Evolutionary conservation across 2,329 filamentous ascomycete species (phyloP).

Genomic region (Balansia obtecta): DNA sequence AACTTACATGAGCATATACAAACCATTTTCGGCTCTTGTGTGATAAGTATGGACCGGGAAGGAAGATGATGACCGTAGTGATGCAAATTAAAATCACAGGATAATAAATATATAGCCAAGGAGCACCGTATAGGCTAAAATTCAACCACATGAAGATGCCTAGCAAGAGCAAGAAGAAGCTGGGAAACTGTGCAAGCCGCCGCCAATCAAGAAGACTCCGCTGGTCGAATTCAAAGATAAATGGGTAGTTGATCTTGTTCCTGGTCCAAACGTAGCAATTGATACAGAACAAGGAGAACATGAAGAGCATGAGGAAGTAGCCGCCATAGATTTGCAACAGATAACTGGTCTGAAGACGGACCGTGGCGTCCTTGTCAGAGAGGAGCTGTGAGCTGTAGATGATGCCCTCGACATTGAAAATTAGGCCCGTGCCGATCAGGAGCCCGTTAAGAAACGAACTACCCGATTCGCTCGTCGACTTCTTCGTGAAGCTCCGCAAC

Average conservation of each 20-base stretch:
- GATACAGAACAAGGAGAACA: slow-evolving; percentile 75
- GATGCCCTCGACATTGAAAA: slow-evolving; percentile 55
- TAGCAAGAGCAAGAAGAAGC: slow-evolving; percentile 66
- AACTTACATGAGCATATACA: slow-evolving; percentile 69
- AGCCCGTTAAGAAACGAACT: slow-evolving; percentile 51
- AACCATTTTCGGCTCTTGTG: slow-evolving; percentile 75
- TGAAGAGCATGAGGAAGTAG: slow-evolving; percentile 71
- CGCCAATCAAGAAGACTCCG: slow-evolving; percentile 82
- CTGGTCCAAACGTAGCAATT: slow-evolving; percentile 73
- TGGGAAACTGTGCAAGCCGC: slow-evolving; percentile 74
- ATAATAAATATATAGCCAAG: slow-evolving; percentile 70
- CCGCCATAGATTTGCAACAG: slow-evolving; percentile 85
- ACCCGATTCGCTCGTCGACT: slow-evolving; percentile 40
- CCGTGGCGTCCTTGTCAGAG: slow-evolving; percentile 30
- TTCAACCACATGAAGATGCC: slow-evolving; percentile 84
- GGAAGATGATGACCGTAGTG: slow-evolving; percentile 55
- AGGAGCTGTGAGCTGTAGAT: slow-evolving; percentile 46
- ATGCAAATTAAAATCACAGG: slow-evolving; percentile 68
- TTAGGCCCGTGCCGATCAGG: slow-evolving; percentile 53
- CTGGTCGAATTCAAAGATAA: slow-evolving; percentile 93
- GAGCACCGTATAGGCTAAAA: slow-evolving; percentile 56
- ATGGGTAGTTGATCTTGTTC: slow-evolving; percentile 87
- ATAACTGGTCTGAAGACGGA: slow-evolving; percentile 48
- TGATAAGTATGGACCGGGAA: slow-evolving; percentile 64
- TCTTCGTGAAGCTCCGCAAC: slow-evolving; percentile 59